phyloP scores from a whole-genome alignment of 805 yeast species.

The Hanseniaspora opuntiae region DNA sequence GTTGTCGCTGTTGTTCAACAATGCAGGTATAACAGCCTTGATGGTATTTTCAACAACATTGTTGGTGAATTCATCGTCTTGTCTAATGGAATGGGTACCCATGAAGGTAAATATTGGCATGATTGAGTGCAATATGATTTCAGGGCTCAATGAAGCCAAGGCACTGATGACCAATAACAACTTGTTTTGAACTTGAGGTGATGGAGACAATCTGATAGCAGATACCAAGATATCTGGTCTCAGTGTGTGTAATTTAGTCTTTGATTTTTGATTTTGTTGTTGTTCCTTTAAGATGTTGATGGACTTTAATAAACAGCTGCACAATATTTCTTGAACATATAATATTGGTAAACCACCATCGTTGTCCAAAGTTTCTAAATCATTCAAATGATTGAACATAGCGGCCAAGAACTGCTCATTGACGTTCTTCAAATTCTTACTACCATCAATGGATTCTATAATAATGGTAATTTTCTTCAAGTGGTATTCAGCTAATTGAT shows the following conservation, averaged over 20 bases:
- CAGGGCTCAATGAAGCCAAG: slow-evolving; percentile 79
- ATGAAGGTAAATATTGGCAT: slow-evolving; percentile 99
- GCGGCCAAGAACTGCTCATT: slow-evolving; percentile 35
- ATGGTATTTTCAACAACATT: slow-evolving; percentile 89
- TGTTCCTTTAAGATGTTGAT: slow-evolving; percentile 40
- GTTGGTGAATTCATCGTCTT: slow-evolving; percentile 89
- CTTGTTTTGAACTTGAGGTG: slow-evolving; percentile 92
- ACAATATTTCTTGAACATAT: slow-evolving; percentile 81
- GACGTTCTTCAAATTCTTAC: slow-evolving; percentile 22
- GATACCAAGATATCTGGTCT: slow-evolving; percentile 86
- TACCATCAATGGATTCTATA: slow-evolving; percentile 60
- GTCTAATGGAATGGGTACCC: slow-evolving; percentile 95
- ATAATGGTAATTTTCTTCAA: slow-evolving; percentile 63
- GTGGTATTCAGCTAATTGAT: slow-evolving; percentile 63
- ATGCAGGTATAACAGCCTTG: slow-evolving; percentile 78
- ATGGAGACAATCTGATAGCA: slow-evolving; percentile 73
- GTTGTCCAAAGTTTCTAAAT: slow-evolving; percentile 69
- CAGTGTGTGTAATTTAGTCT: slow-evolving; percentile 48
- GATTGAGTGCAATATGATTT: slow-evolving; percentile 80
- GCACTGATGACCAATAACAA: slow-evolving; percentile 73
- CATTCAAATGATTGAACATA: slow-evolving; percentile 51
- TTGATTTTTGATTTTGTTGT: slow-evolving; percentile 16
- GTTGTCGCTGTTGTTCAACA: slow-evolving; percentile 39
- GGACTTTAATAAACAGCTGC: slow-evolving; percentile 66
- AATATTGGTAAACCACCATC: slow-evolving; percentile 86